Conservation (phyloP, 2,329 filamentous ascomycete species). For the Setomelanomma holmii region DNA sequence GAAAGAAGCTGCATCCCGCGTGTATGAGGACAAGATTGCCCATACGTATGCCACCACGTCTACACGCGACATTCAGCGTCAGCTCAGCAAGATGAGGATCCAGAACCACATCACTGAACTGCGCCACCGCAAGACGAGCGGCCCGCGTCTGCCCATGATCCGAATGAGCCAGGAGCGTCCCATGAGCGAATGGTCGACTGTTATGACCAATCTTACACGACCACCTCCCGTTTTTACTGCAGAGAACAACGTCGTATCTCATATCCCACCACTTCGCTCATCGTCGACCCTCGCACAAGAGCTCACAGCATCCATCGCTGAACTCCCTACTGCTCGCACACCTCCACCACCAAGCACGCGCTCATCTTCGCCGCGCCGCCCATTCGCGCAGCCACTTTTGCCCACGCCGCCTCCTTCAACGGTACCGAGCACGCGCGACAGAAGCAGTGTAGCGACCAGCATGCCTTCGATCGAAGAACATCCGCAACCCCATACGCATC, state of each 20-base stretch:
- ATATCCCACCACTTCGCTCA: slow-evolving; percentile 37
- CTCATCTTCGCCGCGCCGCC: slow-evolving; percentile 28
- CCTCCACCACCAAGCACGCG: slow-evolving; percentile 20
- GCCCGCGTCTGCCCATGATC: slow-evolving; percentile 42
- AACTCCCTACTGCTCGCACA: slow-evolving; percentile 25
- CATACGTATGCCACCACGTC: slow-evolving; percentile 43
- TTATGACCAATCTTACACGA: slow-evolving; percentile 39
- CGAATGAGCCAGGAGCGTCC: slow-evolving; percentile 52
- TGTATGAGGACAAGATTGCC: slow-evolving; percentile 63
- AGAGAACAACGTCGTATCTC: slow-evolving; percentile 35
- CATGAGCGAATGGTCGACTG: slow-evolving; percentile 49
- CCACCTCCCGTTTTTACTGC: slow-evolving; percentile 24
- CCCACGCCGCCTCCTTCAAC: slow-evolving; percentile 40
- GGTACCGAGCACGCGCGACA: slow-evolving; percentile 29
- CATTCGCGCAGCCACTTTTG: slow-evolving; percentile 38
- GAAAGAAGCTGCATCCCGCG: slow-evolving; percentile 65
- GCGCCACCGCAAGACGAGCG: slow-evolving; percentile 44
- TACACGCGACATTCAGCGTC: slow-evolving; percentile 46
- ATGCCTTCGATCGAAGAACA: slow-evolving; percentile 44
- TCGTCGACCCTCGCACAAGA: slow-evolving; percentile 20
- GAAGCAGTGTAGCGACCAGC: slow-evolving; percentile 34
- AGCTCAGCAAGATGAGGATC: slow-evolving; percentile 52
- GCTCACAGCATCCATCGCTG: slow-evolving; percentile 24
- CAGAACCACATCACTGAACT: slow-evolving; percentile 54
- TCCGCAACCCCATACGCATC: slow-evolving; percentile 13